phyloP scores from a whole-genome alignment of 2,329 filamentous ascomycete species.

The Capronia coronata region DNA sequence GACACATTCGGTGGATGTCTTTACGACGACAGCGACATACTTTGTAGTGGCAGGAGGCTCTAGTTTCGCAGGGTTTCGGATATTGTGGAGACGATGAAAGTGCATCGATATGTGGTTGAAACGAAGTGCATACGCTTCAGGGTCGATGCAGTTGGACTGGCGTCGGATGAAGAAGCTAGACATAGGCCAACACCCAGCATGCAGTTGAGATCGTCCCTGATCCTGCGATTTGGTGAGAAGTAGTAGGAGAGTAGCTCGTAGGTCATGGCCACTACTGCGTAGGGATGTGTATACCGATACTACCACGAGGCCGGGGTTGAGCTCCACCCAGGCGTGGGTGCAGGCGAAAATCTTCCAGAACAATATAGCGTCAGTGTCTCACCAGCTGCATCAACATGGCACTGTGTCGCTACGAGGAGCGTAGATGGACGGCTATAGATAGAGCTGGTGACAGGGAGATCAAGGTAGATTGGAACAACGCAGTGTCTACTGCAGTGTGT shows the following conservation, averaged over 20 bases:
- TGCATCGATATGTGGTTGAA: not conserved
- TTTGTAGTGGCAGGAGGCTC: not conserved
- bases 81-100: not conserved
- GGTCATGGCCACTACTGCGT: too few species aligned
- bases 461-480: too few species aligned
- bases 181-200: constrained; percentile 9
- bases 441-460: too few species aligned
- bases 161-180: constrained; percentile 17
- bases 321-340: not conserved
- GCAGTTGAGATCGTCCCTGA: too few species aligned
- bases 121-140: too few species aligned
- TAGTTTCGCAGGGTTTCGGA: not conserved
- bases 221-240: not conserved
- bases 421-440: too few species aligned
- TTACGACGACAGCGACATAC: not conserved
- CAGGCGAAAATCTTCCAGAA: not conserved
- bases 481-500: too few species aligned
- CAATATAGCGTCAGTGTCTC: not conserved
- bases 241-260: not conserved
- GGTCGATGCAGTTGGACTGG: constrained; percentile 1
- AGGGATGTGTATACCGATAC: constrained; percentile 1
- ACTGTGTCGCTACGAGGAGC: too few species aligned
- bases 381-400: too few species aligned
- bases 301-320: too few species aligned
- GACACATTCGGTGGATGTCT: too few species aligned